These are phyloP conservation scores for Psilocybe cubensis DNA, from an alignment of 768 basidiomycete genomes.

Conservation along the genomic window DNA sequence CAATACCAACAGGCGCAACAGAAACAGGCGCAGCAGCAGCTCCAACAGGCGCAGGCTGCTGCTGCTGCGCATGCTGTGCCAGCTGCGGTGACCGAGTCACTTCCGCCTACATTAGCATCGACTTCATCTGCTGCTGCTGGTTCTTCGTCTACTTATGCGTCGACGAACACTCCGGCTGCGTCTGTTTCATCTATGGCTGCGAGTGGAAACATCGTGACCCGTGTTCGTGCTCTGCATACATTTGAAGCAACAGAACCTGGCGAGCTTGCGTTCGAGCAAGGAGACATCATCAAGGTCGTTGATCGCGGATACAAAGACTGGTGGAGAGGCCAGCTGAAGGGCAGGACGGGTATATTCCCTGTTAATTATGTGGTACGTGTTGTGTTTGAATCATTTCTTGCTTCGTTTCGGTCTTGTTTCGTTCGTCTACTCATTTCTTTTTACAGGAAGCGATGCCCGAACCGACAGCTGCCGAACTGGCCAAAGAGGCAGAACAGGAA, in stretches of 20 bases:
- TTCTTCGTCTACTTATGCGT: conserved; percentile 15
- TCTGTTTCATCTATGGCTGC: conserved; percentile 14
- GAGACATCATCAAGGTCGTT: conserved; percentile 93
- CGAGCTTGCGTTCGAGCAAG: conserved; percentile 89
- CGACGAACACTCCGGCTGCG: conserved; percentile 6
- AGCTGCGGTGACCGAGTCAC: background rate
- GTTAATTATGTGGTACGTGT: conserved; percentile 90
- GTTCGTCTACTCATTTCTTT: background rate
- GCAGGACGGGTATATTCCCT: conserved; percentile 93
- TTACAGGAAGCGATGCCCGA: conserved; percentile 83
- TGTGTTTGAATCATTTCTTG: conserved; percentile 1
- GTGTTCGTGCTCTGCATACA: conserved; percentile 87
- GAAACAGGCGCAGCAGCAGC: conserved; percentile 23
- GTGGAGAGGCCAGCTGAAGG: conserved; percentile 94
- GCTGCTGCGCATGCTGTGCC: background rate
- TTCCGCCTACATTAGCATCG: background rate
- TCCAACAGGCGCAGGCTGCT: conserved; percentile 9
- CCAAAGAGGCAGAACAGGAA: conserved; percentile 85
- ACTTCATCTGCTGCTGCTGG: conserved; percentile 3
- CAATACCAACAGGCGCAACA: conserved; percentile 24
- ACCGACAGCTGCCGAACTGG: conserved; percentile 74
- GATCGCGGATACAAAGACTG: conserved; percentile 95
- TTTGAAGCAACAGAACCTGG: conserved; percentile 89
- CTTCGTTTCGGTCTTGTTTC: background rate
- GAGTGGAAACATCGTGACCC: conserved; percentile 58